phyloP scores from a whole-genome alignment of 2,329 filamentous ascomycete genomes.

The Venturiaceae sp. region DNA sequence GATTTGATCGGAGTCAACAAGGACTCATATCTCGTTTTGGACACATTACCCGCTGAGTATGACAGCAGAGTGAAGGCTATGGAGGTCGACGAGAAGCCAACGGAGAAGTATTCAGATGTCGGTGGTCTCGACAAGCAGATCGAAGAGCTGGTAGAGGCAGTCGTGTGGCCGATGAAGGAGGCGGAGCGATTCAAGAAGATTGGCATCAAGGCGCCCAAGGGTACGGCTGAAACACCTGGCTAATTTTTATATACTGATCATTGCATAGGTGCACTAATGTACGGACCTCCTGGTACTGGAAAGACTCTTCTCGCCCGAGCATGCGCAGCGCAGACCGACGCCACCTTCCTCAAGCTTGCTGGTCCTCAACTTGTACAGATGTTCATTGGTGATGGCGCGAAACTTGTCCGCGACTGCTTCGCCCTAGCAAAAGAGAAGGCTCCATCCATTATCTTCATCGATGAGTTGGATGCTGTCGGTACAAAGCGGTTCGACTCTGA shows the following conservation, averaged over 20 bases:
- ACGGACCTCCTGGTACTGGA: slow-evolving; percentile 82
- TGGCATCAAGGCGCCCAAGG: slow-evolving; percentile 98
- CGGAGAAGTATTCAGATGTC: slow-evolving; percentile 97
- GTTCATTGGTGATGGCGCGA: slow-evolving; percentile 98
- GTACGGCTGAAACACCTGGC: slow-evolving; percentile 39
- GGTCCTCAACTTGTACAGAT: slow-evolving; percentile 97
- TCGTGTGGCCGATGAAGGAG: slow-evolving; percentile 99
- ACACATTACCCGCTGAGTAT: slow-evolving; percentile 94
- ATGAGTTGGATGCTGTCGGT: slow-evolving; percentile 97
- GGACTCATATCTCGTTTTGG: slow-evolving; percentile 94
- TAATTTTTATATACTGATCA: not conserved
- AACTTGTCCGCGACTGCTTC: slow-evolving; percentile 95
- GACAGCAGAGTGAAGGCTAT: slow-evolving; percentile 99
- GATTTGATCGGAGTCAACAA: slow-evolving; percentile 99
- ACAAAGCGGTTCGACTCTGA: slow-evolving; percentile 99
- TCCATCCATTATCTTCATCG: slow-evolving; percentile 98
- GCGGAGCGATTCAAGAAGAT: slow-evolving; percentile 99
- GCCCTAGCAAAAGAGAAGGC: slow-evolving; percentile 98
- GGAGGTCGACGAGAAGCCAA: slow-evolving; percentile 99
- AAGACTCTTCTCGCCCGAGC: slow-evolving; percentile 90
- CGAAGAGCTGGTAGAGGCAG: slow-evolving; percentile 94
- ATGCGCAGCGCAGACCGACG: slow-evolving; percentile 94
- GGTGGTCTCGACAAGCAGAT: slow-evolving; percentile 98
- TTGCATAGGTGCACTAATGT: slow-evolving; percentile 81
- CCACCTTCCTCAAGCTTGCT: slow-evolving; percentile 96